Evolutionary conservation across 192 early-diverging fungal genomes (phyloP).

Genomic region (Spinellus fusiger): DNA sequence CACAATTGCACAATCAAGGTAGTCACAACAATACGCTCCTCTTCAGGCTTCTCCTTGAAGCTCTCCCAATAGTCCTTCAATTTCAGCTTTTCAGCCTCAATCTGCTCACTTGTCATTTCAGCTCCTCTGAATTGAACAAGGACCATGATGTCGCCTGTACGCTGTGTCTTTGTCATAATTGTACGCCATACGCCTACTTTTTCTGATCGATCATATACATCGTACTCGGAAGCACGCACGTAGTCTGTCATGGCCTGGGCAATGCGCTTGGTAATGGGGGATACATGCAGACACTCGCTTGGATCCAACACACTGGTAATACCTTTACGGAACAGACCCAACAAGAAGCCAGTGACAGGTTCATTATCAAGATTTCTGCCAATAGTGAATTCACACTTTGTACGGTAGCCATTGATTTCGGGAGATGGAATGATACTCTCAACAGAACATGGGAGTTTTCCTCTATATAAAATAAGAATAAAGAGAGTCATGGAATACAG

Average conservation of each 20-base stretch:
- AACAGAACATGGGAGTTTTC: conserved; percentile 17
- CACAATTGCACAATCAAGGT: conserved; percentile 47
- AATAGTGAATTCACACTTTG: conserved; percentile 75
- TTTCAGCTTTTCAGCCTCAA: conserved; percentile 28
- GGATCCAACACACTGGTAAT: conserved; percentile 46
- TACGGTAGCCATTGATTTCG: conserved; percentile 54
- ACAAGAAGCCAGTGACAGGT: conserved; percentile 56
- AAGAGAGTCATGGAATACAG: background rate
- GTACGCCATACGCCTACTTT: conserved; percentile 59
- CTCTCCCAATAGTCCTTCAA: conserved; percentile 26
- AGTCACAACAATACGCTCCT: conserved; percentile 26
- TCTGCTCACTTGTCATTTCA: conserved; percentile 31
- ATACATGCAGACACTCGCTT: conserved; percentile 40
- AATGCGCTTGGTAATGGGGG: conserved; percentile 42
- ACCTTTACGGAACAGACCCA: conserved; percentile 62
- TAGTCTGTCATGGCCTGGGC: conserved; percentile 39
- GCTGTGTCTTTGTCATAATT: conserved; percentile 54
- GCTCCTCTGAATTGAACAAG: conserved; percentile 55
- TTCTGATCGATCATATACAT: conserved; percentile 28
- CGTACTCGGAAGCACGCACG: conserved; percentile 25
- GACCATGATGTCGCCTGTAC: conserved; percentile 58
- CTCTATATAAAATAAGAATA: conserved; percentile 2
- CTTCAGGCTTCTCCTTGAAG: conserved; percentile 15
- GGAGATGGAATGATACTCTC: conserved; percentile 52
- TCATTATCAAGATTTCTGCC: conserved; percentile 52